phyloP scores from a whole-genome alignment of 2,329 filamentous ascomycete genomes.

The Fusarium palustre region DNA sequence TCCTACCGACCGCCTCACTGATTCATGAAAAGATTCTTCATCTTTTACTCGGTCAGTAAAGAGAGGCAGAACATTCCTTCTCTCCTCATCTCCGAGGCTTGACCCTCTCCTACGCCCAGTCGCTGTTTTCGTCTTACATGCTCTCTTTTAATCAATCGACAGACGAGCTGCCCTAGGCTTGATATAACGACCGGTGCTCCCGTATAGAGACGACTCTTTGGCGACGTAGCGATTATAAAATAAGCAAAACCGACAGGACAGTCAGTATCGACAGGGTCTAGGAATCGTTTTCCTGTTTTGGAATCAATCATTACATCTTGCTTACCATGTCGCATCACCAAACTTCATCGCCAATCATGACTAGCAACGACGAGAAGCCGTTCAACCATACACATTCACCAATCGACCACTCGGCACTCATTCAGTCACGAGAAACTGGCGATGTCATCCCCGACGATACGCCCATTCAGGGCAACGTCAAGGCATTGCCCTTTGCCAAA shows the following conservation, averaged over 20 bases:
- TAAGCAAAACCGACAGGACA: background rate
- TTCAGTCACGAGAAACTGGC: slow-evolving; percentile 72
- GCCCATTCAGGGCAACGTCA: slow-evolving; percentile 49
- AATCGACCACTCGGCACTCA: slow-evolving; percentile 56
- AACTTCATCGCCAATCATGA: slow-evolving; percentile 43
- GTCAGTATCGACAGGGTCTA: background rate
- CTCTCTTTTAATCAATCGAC: background rate
- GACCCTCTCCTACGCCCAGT: background rate
- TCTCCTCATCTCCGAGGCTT: slow-evolving; percentile 7
- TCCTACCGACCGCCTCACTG: slow-evolving; percentile 23
- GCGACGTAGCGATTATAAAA: slow-evolving; percentile 15
- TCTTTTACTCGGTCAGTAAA: slow-evolving; percentile 22
- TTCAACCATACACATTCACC: slow-evolving; percentile 48
- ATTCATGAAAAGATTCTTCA: slow-evolving; percentile 39
- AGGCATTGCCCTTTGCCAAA: slow-evolving; percentile 70
- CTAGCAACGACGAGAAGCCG: slow-evolving; percentile 50
- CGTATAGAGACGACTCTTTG: slow-evolving; percentile 1
- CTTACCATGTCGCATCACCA: slow-evolving; percentile 51
- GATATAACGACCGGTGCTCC: slow-evolving; percentile 11
- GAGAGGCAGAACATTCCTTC: slow-evolving; percentile 8
- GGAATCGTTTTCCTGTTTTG: background rate
- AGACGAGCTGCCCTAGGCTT: slow-evolving; percentile 11
- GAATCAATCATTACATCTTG: background rate
- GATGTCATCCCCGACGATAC: slow-evolving; percentile 62
- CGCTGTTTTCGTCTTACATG: background rate